phyloP scores from a whole-genome alignment of 805 yeast species.

The Candida suzukii region DNA sequence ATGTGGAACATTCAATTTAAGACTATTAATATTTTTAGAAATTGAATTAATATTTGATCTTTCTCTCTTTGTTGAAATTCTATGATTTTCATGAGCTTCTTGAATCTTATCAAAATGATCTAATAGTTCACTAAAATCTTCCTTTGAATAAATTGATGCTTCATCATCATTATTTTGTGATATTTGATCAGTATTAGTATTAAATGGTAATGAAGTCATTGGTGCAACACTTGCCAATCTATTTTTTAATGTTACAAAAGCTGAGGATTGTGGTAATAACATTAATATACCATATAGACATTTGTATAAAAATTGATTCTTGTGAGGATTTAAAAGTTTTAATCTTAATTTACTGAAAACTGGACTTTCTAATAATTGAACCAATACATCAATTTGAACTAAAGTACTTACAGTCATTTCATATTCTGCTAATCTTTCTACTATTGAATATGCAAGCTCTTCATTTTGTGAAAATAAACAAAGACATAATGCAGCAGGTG shows the following conservation, averaged over 20 bases:
- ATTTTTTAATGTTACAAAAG: constrained; percentile 75
- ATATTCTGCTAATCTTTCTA: constrained; percentile 72
- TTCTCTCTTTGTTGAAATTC: neutral
- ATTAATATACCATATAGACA: constrained; percentile 87
- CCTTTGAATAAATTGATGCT: neutral
- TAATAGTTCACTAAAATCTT: constrained; percentile 26
- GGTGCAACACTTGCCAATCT: constrained; percentile 58
- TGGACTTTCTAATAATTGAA: constrained; percentile 88
- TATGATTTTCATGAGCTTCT: constrained; percentile 25
- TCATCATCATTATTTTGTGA: neutral
- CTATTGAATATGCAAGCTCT: constrained; percentile 77
- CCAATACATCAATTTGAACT: constrained; percentile 82
- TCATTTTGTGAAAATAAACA: constrained; percentile 85
- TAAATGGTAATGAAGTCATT: constrained; percentile 9
- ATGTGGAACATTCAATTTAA: neutral
- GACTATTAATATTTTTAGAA: constrained; percentile 3
- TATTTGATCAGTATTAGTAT: neutral
- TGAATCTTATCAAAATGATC: constrained; percentile 45
- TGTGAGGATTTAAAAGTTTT: constrained; percentile 83
- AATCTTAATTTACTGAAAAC: constrained; percentile 81
- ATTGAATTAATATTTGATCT: neutral
- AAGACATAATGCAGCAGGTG: constrained; percentile 80
- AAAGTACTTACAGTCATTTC: constrained; percentile 75
- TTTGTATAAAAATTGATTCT: constrained; percentile 73
- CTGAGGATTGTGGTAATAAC: constrained; percentile 91